Base-by-base conservation (phyloP, 75 land plant genomes). In the Larix kaempferi region DNA sequence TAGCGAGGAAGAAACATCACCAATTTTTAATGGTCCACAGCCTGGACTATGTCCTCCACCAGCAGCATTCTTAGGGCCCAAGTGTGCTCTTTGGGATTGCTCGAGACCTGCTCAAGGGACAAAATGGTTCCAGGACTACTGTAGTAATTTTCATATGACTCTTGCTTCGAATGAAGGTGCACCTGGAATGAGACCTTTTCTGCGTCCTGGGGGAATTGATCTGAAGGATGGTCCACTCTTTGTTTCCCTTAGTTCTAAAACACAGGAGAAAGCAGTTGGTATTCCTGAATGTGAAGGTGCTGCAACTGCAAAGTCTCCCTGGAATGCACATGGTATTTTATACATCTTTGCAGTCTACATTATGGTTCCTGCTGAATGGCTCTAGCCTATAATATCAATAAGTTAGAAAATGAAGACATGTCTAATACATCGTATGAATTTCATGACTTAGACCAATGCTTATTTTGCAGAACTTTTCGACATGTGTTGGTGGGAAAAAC, bases 211-310 rank as follows among this genome's bases (percentile, higher is more conserved):
- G 6, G 98, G 98, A 56, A 95, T 95, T 75, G 98, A 92, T 75
- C 78, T 95, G 67, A 95, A 95, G 75, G 98, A 95, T 84, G 88
- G 93, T 55, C 88, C 95, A 27, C 94, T 95, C 27, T 93, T 93
- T 84, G 90, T 89, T 79, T 93, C 98, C 66, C 85, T 95, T 27
- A 55, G 75, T 81, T 92, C 94, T 21, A 94, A 92, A 76, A 84
- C 82, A 35, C 87, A 85, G 58, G 91, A 87, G 15, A 94, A 93
- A 74, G 87, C 88, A 59, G 95, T 95, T 77, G 98, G 98, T 55
- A 93, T 95, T 78, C 96, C 98, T 41, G 96, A 93, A 76, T 95
- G 95, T 84, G 94, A 95, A 67, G 98, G 98, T 39, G 98, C 96
- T 73, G 98, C 95, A 33, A 93, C 98, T 62, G 76, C 96, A 49